Conservation (phyloP, 352 stramenopile species). For the Phytophthora litchii region DNA sequence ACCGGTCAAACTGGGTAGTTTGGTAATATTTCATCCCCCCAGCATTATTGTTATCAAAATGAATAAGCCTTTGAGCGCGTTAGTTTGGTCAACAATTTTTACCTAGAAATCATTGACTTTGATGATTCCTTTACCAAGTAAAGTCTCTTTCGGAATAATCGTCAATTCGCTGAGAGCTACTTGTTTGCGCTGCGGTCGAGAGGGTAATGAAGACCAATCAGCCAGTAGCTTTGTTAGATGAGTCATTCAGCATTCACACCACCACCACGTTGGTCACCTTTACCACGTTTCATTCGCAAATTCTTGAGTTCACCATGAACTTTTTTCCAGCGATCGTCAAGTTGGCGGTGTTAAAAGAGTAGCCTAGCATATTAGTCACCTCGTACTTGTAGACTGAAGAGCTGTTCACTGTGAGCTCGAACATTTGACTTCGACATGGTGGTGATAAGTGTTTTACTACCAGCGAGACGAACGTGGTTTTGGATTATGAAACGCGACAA, state of each 20-base stretch:
- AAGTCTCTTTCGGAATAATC: no score
- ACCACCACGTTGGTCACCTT: conserved; percentile 74
- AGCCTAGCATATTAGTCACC: conserved; percentile 80
- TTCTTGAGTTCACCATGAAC: conserved; percentile 71
- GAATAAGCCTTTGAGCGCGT: no score
- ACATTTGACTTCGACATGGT: conserved; percentile 70
- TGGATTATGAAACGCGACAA: conserved; percentile 24
- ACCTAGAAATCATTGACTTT: no score
- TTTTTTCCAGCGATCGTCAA: conserved; percentile 76
- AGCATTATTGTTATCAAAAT: no score
- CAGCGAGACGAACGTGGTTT: neutral
- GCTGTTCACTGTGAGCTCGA: conserved; percentile 72
- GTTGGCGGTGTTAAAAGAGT: conserved; percentile 63
- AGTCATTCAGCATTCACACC: conserved; percentile 77
- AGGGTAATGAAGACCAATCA: no score
- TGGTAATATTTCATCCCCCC: no score
- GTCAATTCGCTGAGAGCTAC: no score
- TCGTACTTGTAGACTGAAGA: conserved; percentile 85
- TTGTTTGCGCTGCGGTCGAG: no score
- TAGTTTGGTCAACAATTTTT: no score
- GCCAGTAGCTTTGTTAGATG: no score
- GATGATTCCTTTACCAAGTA: no score
- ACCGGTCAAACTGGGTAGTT: no score
- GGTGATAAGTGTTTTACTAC: conserved; percentile 2
- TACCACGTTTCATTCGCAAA: conserved; percentile 63